Evolutionary conservation across 73 alveolate species (phyloP), one percentile per base, ranked within the genome.

Genomic region (Paramecium tetraurelia): DNA sequence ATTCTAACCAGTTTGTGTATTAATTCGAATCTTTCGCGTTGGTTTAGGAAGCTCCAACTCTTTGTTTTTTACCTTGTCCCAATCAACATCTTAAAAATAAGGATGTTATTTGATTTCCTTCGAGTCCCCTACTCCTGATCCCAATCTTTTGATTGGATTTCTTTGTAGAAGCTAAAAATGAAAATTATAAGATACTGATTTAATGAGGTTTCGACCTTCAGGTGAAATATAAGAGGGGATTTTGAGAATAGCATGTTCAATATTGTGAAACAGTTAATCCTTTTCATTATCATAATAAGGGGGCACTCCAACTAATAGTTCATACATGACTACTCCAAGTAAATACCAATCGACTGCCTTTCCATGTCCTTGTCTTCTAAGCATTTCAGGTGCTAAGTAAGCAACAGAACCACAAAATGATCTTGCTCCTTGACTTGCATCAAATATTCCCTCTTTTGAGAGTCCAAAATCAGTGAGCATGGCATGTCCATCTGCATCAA

Each of bases 271-370:
- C 21, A 96, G 93, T 68, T 94, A 95, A 41, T 95, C 99, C 22
- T 94, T 83, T 46, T 92, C 95, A 87, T 93, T 93, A 12, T 98
- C 95, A 93, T 95, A 98, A 93, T 96, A 98, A 10, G 99, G 99
- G 6, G 99, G 99, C 24, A 95, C 92, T 33, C 99, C 99, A 29
- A 96, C 97, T 58, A 98, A 94, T 97, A 98, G 95, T 89, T 98
- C 99, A 94, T 98, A 98, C 90, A 98, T 89, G 21, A 97, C 94
- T 9, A 98, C 99, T 14, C 99, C 99, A 75, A 98, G 89, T 46
- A 98, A 85, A 95, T 98, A 98, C 99, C 99, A 98, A 84, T 98
- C 99, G 8, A 98, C 99, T 2, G 99, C 97, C 85, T 97, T 97
- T 21, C 99, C 99, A 96, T 97, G 99, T 36, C 99, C 99, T 20